Evolutionary conservation across 116 monocot species (phyloP), one percentile per base, ranked within the genome.

Genomic region (Thalassia testudinum): DNA sequence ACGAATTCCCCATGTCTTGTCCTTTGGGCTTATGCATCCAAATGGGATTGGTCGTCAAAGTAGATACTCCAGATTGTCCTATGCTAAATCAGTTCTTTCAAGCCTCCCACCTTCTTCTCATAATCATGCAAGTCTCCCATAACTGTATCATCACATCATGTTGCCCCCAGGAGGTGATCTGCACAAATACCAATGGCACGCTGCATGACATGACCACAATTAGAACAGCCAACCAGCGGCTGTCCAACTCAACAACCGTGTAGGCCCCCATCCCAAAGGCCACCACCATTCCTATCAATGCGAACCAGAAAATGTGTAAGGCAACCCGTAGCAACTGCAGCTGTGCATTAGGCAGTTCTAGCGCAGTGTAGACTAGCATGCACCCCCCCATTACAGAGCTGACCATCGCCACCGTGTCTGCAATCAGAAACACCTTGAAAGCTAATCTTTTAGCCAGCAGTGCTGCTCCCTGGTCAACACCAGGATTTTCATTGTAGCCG

Each of bases 351-450:
- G 8, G 23, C 10, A 7, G 13, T 0, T 43, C 26, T 4, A 27
- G 2, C 12, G 19, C 12, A 0, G 54, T 47, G 10, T 26, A 23
- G 15, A 27, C 43, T 1, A 44, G 23, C 1, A 43, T 24, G 11
- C 24, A 26, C 0, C 43, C 19, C 12, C 27, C 28, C 0, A 22
- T 21, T 11, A 54, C 22, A 3, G 63, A 53, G 8, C 16, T 43
- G 4, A 26, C 11, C 63, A 54, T 53, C 13, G 63, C 63, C 3
- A 53, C 18, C 0, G 54, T 27, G 21, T 63, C 16, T 5, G 63
- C 18, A 21, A 63, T 47, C 17, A 63, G 13, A 27, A 63, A 54
- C 3, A 21, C 53, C 27, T 63, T 63, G 63, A 63, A 63, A 19
- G 53, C 18, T 1, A 5, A 0, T 16, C 14, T 53, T 15, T 21